Conservation (phyloP, 495 filamentous ascomycete genomes). For the Penicillium crystallinum region DNA sequence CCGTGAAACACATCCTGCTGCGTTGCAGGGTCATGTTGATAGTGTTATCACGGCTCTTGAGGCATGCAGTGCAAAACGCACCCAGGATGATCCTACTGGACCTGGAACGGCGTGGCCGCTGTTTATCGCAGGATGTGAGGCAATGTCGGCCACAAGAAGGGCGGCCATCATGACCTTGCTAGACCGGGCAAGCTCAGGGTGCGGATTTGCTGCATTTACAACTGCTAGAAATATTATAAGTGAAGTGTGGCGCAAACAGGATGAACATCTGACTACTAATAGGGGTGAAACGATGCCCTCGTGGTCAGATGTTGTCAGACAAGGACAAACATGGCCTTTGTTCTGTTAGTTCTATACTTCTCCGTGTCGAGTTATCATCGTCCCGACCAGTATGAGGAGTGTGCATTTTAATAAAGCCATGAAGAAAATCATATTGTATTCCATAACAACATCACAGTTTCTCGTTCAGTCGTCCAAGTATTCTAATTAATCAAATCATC, state of each 20-base stretch:
- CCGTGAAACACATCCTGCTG: conserved; percentile 26
- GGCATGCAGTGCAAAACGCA: conserved; percentile 17
- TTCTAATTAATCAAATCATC: neutral
- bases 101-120: conserved; percentile 31
- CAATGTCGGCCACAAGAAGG: conserved; percentile 16
- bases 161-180: conserved; percentile 20
- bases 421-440: neutral
- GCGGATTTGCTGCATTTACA: conserved; percentile 20
- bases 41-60: conserved; percentile 24
- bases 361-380: neutral
- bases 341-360: conserved; percentile 21
- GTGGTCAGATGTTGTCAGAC: conserved; percentile 25
- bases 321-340: conserved; percentile 28
- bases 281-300: conserved; percentile 24
- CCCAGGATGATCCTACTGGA: conserved; percentile 12
- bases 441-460: neutral
- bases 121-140: conserved; percentile 35
- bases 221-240: conserved; percentile 24
- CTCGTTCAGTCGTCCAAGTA: too few species aligned
- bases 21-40: conserved; percentile 30
- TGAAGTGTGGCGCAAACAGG: conserved; percentile 27
- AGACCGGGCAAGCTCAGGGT: conserved; percentile 19
- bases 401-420: neutral
- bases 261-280: conserved; percentile 21
- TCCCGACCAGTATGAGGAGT: too few species aligned